Evolutionary conservation across 768 basidiomycete species (phyloP), one percentile per base, ranked within the genome.

Genomic region (Tricholoma hemisulphureum): DNA sequence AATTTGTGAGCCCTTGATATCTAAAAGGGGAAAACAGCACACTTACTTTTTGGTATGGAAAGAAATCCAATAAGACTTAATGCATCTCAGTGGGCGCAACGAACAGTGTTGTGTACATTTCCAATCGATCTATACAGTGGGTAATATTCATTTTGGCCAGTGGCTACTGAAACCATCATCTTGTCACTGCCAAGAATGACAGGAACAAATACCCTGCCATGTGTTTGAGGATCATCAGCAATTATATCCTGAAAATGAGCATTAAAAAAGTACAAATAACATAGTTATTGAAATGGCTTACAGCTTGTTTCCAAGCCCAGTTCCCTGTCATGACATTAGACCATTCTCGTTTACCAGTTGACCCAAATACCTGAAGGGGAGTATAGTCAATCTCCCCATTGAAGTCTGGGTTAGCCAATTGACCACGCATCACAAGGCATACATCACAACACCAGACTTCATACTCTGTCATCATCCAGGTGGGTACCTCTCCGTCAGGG

Each of bases 361-460:
- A n/a, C 13, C 69, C 68, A 31, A 62, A 60, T 7, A 69, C 65
- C 8, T 63, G 57, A 35, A 70, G 69, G 0, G 76, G 73, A 4
- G 63, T 61, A 45, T 61, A 65, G 53, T 79, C 76, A 9, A 75
- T 69, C 20, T 70, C 62, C 1, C 57, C 63, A 0, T 62, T 53
- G 51, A 75, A 75, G n/a, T 76, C 74, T 0, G 71, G 69, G n/a
- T n/a, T n/a, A n/a, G n/a, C n/a, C n/a, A n/a, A n/a, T n/a, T n/a
- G n/a, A n/a, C n/a, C n/a, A n/a, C 70, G 32, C 2, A 74, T 35
- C 1, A 78, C 65, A 0, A 35, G 14, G 0, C 58, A 61, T 1
- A 73, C 68, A 57, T 78, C 61, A 0, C 75, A 65, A 52, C 62
- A 74, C 65, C 71, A 77, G 8, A 75, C 66, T 26, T 70, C 63